Evolutionary conservation across 2,329 filamentous ascomycete genomes (phyloP).

Genomic region (Bisporella sp.): DNA sequence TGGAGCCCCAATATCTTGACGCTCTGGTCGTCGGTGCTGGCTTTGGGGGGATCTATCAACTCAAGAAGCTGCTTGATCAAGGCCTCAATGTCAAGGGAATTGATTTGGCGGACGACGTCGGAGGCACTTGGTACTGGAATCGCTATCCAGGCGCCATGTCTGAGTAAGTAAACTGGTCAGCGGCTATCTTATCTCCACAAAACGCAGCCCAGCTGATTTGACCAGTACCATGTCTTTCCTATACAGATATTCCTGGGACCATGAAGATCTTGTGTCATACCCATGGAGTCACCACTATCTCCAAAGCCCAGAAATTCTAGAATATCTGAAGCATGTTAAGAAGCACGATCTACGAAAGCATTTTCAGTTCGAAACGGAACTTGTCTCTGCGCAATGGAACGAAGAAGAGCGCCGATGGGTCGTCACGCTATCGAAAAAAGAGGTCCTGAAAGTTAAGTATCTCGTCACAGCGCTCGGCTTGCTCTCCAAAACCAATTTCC

Average conservation of each 20-base stretch:
- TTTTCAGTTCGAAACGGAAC: slow-evolving; percentile 47
- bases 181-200: too few species aligned
- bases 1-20: too few species aligned
- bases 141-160: too few species aligned
- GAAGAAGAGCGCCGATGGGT: slow-evolving; percentile 42
- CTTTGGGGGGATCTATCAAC: too few species aligned
- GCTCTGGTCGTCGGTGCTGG: too few species aligned
- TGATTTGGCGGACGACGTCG: too few species aligned
- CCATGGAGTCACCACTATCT: slow-evolving; percentile 36
- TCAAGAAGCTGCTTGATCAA: too few species aligned
- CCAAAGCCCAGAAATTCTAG: slow-evolving; percentile 42
- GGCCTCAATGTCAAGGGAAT: too few species aligned
- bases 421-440: slow-evolving; percentile 19
- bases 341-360: slow-evolving; percentile 47
- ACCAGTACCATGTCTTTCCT: background rate
- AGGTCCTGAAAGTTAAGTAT: slow-evolving; percentile 7
- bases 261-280: slow-evolving; percentile 13
- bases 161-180: too few species aligned
- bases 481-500: slow-evolving; percentile 12
- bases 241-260: slow-evolving; percentile 16
- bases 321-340: slow-evolving; percentile 43
- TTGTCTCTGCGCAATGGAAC: slow-evolving; percentile 46
- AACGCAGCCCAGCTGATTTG: background rate
- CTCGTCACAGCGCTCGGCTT: slow-evolving; percentile 14
- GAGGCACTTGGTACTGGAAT: too few species aligned